phyloP scores from a whole-genome alignment of 2,329 filamentous ascomycete species.

The Sarocladiaceae sp. region DNA sequence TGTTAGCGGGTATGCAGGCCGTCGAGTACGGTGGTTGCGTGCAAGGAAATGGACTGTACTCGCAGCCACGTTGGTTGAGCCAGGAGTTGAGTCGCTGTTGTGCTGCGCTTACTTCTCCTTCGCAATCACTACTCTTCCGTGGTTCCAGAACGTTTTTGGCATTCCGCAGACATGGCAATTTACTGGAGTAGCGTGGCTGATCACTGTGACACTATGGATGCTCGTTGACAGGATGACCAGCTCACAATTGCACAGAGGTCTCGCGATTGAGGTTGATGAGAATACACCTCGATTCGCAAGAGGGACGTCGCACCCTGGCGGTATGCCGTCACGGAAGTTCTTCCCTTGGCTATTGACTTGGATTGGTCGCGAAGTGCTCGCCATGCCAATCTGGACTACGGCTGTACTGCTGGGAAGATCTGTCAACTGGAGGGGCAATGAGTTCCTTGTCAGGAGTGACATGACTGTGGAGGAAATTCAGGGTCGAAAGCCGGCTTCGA shows the following conservation, averaged over 20 bases:
- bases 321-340: slow-evolving; percentile 25
- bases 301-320: slow-evolving; percentile 31
- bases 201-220: slow-evolving; percentile 68
- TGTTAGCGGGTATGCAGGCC: slow-evolving; percentile 69
- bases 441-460: slow-evolving; percentile 77
- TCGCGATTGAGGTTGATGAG: slow-evolving; percentile 65
- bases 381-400: slow-evolving; percentile 85
- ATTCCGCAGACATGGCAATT: slow-evolving; percentile 64
- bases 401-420: slow-evolving; percentile 85
- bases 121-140: slow-evolving; percentile 69
- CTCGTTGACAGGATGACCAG: slow-evolving; percentile 70
- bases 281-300: slow-evolving; percentile 72
- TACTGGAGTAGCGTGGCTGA: slow-evolving; percentile 62
- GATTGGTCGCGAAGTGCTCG: slow-evolving; percentile 77
- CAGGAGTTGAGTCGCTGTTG: slow-evolving; percentile 82
- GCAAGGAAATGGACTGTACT: slow-evolving; percentile 94
- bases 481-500: background rate
- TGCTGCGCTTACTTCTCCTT: slow-evolving; percentile 80
- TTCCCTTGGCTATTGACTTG: slow-evolving; percentile 69
- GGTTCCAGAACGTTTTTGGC: slow-evolving; percentile 47
- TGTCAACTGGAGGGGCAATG: slow-evolving; percentile 81
- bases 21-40: slow-evolving; percentile 83
- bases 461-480: slow-evolving; percentile 64
- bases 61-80: slow-evolving; percentile 84
- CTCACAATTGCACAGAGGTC: slow-evolving; percentile 66